Evolutionary conservation across 1,284 basidiomycete genomes (phyloP), one percentile per base, ranked within the genome.

Genomic region (Microbotryomycetes sp.): DNA sequence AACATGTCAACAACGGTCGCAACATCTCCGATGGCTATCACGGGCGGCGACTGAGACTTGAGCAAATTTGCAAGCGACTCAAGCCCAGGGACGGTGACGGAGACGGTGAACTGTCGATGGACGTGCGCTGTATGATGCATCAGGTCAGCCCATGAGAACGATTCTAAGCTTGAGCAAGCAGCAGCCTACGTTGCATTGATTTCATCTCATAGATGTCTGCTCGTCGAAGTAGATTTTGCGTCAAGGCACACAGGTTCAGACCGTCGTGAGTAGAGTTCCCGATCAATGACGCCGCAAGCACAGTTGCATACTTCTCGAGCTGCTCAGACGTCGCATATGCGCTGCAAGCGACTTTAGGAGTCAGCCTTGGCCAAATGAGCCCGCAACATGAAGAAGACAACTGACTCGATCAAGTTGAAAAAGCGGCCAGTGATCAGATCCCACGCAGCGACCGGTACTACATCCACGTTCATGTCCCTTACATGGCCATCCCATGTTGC

Each of bases 131-230:
- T 7, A 3, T 12, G 15, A 49, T 1, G n/a, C 19, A 48, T 1
- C 4, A 5, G 15, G 32, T 60, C 31, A 60, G 58, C 26, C 16
- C 14, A 7, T 7, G 25, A 29, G 6, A 45, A 9, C 46, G 42
- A 25, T 54, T 54, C n/a, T 52, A 30, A 29, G 12, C 28, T 14
- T 56, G 56, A 16, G 47, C n/a, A 26, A 36, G 55, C 15, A 47
- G 14, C 4, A 3, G 16, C 57, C 12, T 9, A 70, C 68, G 32
- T 45, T 65, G 64, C 2, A 70, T n/a, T 3, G 60, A 47, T 12
- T 54, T n/a, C 1, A 62, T 48, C 31, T 71, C 70, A 56, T 64
- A 71, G 56, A 71, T 65, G 26, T 69, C 68, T 7, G 68, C 66
- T n/a, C 66, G 62, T 3, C 56, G 64, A 1, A 70, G 50, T 0